Evolutionary conservation across 345 rosid genomes (phyloP).

Genomic region (Abelmoschus esculentus): DNA sequence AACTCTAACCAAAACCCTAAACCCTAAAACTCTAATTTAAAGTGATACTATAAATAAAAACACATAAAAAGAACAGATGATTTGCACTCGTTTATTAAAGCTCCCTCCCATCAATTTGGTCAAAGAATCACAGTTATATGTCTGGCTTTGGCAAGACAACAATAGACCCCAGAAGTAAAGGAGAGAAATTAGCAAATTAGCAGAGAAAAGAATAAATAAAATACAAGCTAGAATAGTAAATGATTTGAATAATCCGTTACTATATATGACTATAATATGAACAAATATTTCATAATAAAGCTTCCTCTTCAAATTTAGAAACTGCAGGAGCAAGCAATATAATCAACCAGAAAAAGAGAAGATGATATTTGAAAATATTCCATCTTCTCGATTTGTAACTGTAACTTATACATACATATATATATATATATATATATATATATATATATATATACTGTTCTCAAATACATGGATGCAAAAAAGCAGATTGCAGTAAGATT

Average conservation of each 20-base stretch:
- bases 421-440: neutral
- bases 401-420: neutral
- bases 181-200: neutral
- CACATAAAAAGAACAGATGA: no score
- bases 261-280: neutral
- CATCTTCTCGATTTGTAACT: neutral
- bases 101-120: neutral
- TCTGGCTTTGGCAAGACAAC: neutral
- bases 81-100: neutral
- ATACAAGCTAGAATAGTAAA: neutral
- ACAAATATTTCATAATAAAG: neutral
- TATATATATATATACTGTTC: constrained; percentile 1
- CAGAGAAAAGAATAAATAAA: neutral
- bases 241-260: neutral
- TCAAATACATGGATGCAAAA: neutral
- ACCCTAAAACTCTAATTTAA: no score
- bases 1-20: no score
- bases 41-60: no score
- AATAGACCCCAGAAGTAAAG: neutral
- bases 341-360: neutral
- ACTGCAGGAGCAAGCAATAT: neutral
- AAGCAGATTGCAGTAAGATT: neutral
- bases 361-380: neutral
- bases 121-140: constrained; percentile 6
- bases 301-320: neutral